Percentiles rank a stretch among this genome's conserved stretches.
Evolutionary conservation across 2,329 filamentous ascomycete genomes (phyloP).

Genomic region (Paramyrothecium sp.): DNA sequence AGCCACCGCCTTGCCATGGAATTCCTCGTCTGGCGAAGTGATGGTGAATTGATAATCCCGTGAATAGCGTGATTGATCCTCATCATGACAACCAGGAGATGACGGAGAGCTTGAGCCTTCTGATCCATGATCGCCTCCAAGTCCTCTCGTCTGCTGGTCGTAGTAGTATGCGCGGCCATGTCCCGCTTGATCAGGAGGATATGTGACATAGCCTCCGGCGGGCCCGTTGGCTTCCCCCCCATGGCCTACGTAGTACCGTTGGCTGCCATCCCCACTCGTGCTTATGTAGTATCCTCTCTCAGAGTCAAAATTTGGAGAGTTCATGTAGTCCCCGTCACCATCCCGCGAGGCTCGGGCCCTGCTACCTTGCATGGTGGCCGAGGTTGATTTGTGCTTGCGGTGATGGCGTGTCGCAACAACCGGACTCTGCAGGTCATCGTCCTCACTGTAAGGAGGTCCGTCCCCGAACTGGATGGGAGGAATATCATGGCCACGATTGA

Average conservation of each 20-base stretch:
- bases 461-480: slow-evolving; percentile 83
- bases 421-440: slow-evolving; percentile 90
- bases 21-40: slow-evolving; percentile 92
- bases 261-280: slow-evolving; percentile 67
- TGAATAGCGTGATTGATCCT: slow-evolving; percentile 79
- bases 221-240: slow-evolving; percentile 70
- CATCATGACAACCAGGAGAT: slow-evolving; percentile 56
- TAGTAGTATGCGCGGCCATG: slow-evolving; percentile 48
- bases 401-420: slow-evolving; percentile 77
- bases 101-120: slow-evolving; percentile 58
- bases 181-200: slow-evolving; percentile 63
- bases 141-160: slow-evolving; percentile 45
- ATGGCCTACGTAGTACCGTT: slow-evolving; percentile 73
- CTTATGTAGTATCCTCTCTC: slow-evolving; percentile 68
- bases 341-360: slow-evolving; percentile 46
- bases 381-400: slow-evolving; percentile 77
- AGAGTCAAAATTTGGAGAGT: slow-evolving; percentile 50
- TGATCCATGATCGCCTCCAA: slow-evolving; percentile 52
- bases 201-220: slow-evolving; percentile 78
- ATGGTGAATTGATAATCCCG: slow-evolving; percentile 94
- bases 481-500: slow-evolving; percentile 66
- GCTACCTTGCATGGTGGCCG: slow-evolving; percentile 42
- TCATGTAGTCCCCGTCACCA: slow-evolving; percentile 41
- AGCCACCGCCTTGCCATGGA: slow-evolving; percentile 94
- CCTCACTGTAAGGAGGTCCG: slow-evolving; percentile 91